phyloP scores from a whole-genome alignment of 441 rosid species.

The Euphorbia celastroides region DNA sequence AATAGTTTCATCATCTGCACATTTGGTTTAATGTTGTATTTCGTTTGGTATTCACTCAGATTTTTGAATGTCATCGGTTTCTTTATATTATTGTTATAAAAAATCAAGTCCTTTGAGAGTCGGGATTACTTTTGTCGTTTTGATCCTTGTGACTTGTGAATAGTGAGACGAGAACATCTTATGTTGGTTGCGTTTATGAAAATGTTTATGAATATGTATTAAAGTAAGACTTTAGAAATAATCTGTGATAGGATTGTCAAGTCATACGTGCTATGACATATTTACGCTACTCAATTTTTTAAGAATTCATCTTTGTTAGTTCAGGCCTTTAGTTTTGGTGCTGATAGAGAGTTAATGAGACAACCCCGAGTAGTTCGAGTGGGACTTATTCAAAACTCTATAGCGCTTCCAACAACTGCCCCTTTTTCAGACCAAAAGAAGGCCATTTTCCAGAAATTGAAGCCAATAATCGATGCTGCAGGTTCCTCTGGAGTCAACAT shows the following conservation, averaged over 20 bases:
- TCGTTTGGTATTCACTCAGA: neutral
- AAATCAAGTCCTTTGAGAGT: neutral
- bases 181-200: neutral
- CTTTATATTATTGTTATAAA: neutral
- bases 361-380: conserved; percentile 73
- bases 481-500: conserved; percentile 87
- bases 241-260: neutral
- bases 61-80: neutral
- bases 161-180: neutral
- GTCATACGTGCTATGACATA: neutral
- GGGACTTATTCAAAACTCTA: conserved; percentile 86
- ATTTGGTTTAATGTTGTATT: neutral
- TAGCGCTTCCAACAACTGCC: conserved; percentile 74
- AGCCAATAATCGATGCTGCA: conserved; percentile 73
- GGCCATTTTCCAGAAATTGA: conserved; percentile 62
- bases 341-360: conserved; percentile 70
- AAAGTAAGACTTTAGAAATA: neutral
- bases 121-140: neutral
- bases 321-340: conserved; percentile 64
- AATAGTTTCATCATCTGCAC: neutral
- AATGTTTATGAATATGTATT: neutral
- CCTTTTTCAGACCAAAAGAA: conserved; percentile 60
- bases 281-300: conserved; percentile 2
- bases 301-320: conserved; percentile 7
- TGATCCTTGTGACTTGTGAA: neutral